Evolutionary conservation across 2,329 filamentous ascomycete species (phyloP).

Genomic region (Hyphodiscus sp.): DNA sequence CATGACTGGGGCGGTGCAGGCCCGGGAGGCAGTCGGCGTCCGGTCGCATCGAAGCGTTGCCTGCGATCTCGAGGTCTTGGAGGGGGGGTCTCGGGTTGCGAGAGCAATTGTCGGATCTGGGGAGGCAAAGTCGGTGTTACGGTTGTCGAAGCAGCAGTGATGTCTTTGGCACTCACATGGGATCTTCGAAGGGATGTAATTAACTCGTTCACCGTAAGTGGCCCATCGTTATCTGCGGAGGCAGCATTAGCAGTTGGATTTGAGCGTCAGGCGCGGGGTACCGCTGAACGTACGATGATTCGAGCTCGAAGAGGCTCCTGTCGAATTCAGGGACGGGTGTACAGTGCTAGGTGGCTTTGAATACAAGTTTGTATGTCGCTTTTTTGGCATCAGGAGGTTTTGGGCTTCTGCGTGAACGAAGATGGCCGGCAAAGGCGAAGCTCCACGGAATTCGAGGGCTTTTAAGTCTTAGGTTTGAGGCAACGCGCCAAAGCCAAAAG

Average conservation of each 20-base stretch:
- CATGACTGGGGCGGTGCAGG: constrained; percentile 55
- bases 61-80: constrained; percentile 40
- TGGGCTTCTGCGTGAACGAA: not conserved
- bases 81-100: constrained; percentile 50
- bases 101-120: constrained; percentile 50
- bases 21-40: constrained; percentile 48
- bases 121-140: constrained; percentile 50
- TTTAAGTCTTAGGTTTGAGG: no score
- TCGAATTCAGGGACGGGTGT: constrained; percentile 41
- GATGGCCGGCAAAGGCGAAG: no score
- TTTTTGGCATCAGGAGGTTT: constrained; percentile 51
- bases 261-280: constrained; percentile 4
- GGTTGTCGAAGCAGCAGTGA: constrained; percentile 10
- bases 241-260: not conserved
- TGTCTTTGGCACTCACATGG: constrained; percentile 26
- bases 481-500: no score
- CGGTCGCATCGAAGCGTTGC: constrained; percentile 38
- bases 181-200: constrained; percentile 50
- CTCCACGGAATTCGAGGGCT: no score
- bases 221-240: constrained; percentile 25
- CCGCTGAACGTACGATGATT: constrained; percentile 13
- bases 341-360: constrained; percentile 53
- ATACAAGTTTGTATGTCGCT: constrained; percentile 48
- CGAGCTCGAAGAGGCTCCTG: constrained; percentile 25
- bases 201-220: constrained; percentile 50